Base-by-base conservation (phyloP, 129 eudicot genomes). In the Glebionis coronaria region DNA sequence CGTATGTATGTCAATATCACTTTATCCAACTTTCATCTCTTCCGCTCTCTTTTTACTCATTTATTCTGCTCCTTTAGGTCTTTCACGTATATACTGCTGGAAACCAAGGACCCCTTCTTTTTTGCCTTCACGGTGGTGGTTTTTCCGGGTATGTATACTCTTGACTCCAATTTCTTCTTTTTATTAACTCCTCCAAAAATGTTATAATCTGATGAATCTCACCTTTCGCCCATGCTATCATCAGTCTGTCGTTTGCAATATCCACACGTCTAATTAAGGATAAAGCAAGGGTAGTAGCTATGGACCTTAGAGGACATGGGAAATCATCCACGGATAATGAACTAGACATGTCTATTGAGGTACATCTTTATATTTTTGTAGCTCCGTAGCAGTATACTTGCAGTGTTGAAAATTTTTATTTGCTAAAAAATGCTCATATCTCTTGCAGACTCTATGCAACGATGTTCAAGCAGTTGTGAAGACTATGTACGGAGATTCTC, bases 231-330 rank as follows among this genome's bases (percentile, higher is more conserved):
- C 38, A 29, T 65, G 63, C 14, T 56, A 70, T 56, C 28, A 9
- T 38, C 81, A 92, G 99, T 88, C 95, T 94, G 49, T 94, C 99
- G 50, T 94, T 94, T 77, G 95, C 99, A 63, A 56, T 94, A 50
- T 78, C 97, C 72, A 77, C 99, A 2, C 70, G 76, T 3, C 66
- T 61, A 68, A 87, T 94, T 5, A 94, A 94, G 82, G 95, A 94
- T 52, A 87, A 94, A 73, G 97, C 88, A 67, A 79, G 97, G 61
- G 83, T 94, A 28, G 95, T 94, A 60, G 93, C 99, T 44, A 74
- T 94, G 99, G 99, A 94, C 82, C 69, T 84, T 71, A 79, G 99
- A 83, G 99, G 99, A 51, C 99, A 94, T 69, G 99, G 99, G 59
- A 94, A 94, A 71, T 80, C 99, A 70, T 79, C 80, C 61, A 84